Percentiles rank a stretch among this genome's conserved stretches.
phyloP scores from a whole-genome alignment of 306 rosid species.

The Quercus glauca region DNA sequence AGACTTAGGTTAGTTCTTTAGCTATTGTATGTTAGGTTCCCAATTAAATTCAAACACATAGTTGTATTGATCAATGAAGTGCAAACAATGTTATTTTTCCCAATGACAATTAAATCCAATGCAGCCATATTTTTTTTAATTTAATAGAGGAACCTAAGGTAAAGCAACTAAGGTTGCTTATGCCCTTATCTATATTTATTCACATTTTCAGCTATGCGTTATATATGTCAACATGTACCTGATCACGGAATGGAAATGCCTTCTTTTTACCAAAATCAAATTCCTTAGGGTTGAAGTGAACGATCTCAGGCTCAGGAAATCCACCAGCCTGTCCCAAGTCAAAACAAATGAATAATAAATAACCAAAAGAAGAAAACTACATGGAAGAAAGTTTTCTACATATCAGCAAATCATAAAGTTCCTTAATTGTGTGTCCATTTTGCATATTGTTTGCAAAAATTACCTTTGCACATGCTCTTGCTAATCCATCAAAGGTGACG shows the following conservation, averaged over 20 bases:
- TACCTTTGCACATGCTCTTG: constrained; percentile 98
- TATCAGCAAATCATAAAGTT: constrained; percentile 2
- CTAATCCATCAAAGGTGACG: constrained; percentile 91
- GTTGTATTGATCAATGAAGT: no score
- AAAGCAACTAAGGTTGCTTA: no score
- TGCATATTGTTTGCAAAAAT: neutral
- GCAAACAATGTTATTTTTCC: no score
- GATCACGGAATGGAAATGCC: constrained; percentile 93
- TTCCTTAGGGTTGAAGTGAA: constrained; percentile 90
- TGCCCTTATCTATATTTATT: neutral
- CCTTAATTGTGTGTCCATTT: neutral
- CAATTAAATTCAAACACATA: no score
- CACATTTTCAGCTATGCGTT: neutral
- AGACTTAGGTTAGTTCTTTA: no score
- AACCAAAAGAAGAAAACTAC: neutral
- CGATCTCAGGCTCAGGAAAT: constrained; percentile 90
- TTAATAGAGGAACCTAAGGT: no score
- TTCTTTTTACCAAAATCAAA: constrained; percentile 94
- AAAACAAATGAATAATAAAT: neutral
- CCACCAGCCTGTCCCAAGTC: constrained; percentile 69
- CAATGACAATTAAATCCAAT: no score
- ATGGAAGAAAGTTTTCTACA: neutral
- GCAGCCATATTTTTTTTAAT: no score
- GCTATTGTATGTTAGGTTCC: no score
- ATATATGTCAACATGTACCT: constrained; percentile 41